Evolutionary conservation across 2,329 filamentous ascomycete genomes (phyloP).

Genomic region (Parastagonospora avenae): DNA sequence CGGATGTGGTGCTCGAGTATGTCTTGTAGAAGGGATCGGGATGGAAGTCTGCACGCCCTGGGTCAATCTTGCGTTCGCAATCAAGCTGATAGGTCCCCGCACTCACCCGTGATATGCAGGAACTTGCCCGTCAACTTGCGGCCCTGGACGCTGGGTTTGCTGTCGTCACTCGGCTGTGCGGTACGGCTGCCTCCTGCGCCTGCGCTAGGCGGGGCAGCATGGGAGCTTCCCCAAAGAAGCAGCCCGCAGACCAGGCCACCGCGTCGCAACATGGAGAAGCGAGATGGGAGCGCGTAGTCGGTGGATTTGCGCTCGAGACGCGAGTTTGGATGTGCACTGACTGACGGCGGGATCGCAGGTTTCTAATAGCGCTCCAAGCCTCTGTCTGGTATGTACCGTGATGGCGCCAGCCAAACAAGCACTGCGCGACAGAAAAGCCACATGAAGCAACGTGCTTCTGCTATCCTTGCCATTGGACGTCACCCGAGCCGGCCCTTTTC

Average conservation of each 20-base stretch:
- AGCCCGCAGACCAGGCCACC: slow-evolving; percentile 34
- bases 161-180: slow-evolving; percentile 11
- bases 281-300: neutral
- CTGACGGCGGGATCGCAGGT: slow-evolving; percentile 10
- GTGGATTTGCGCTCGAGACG: neutral
- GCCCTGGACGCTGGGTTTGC: slow-evolving; percentile 14
- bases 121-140: slow-evolving; percentile 66
- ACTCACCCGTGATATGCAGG: slow-evolving; percentile 82
- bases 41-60: slow-evolving; percentile 75
- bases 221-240: slow-evolving; percentile 29
- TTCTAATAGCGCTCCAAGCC: slow-evolving; percentile 18
- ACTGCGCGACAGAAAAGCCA: slow-evolving; percentile 17
- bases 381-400: slow-evolving; percentile 32
- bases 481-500: slow-evolving; percentile 6
- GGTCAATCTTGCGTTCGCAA: neutral
- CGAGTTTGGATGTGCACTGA: neutral
- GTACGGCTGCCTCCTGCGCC: slow-evolving; percentile 13
- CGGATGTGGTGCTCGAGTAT: slow-evolving; percentile 72
- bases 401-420: slow-evolving; percentile 17
- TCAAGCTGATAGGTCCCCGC: neutral
- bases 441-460: slow-evolving; percentile 24
- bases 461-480: slow-evolving; percentile 31
- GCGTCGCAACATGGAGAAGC: slow-evolving; percentile 28
- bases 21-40: slow-evolving; percentile 86
- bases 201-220: slow-evolving; percentile 35